Conservation (phyloP, 1,284 basidiomycete species). For the Pseudozyma thailandica region DNA sequence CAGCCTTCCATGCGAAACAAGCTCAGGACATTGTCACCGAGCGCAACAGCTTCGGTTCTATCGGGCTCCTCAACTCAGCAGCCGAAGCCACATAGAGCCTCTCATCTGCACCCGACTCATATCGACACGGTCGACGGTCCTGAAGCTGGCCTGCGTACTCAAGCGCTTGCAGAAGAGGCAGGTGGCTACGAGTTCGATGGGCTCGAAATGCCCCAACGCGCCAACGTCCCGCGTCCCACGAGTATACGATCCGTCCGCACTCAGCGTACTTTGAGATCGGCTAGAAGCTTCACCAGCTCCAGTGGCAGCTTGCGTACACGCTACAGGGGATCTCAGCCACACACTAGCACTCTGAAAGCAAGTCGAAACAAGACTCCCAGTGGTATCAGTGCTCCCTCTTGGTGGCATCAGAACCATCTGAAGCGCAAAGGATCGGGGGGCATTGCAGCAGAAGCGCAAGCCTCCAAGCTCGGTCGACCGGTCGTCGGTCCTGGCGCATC, state of each 20-base stretch:
- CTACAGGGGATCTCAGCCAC: constrained; percentile 1
- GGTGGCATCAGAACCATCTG: constrained; percentile 24
- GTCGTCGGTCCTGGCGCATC: background rate
- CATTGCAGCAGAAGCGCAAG: constrained; percentile 8
- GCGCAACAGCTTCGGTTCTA: too few species aligned
- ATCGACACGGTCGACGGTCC: too few species aligned
- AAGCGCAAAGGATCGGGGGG: constrained; percentile 22
- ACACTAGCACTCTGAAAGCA: background rate
- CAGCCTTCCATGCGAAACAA: too few species aligned
- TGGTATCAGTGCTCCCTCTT: background rate
- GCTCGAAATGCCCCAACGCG: background rate
- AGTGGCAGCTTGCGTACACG: constrained; percentile 10
- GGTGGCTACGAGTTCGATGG: too few species aligned
- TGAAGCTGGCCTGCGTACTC: too few species aligned
- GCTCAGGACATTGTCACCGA: too few species aligned
- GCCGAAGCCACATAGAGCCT: too few species aligned
- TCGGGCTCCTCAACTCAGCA: too few species aligned
- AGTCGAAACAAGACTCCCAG: background rate
- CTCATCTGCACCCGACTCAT: too few species aligned
- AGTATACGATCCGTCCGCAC: constrained; percentile 1
- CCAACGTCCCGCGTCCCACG: constrained; percentile 2
- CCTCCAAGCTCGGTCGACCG: constrained; percentile 10
- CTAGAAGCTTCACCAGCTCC: constrained; percentile 9
- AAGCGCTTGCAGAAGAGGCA: too few species aligned
- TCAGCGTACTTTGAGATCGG: constrained; percentile 4